Percentiles rank a stretch among this genome's conserved stretches.
Conservation (phyloP, 345 rosid genomes). For the Viola odorata region DNA sequence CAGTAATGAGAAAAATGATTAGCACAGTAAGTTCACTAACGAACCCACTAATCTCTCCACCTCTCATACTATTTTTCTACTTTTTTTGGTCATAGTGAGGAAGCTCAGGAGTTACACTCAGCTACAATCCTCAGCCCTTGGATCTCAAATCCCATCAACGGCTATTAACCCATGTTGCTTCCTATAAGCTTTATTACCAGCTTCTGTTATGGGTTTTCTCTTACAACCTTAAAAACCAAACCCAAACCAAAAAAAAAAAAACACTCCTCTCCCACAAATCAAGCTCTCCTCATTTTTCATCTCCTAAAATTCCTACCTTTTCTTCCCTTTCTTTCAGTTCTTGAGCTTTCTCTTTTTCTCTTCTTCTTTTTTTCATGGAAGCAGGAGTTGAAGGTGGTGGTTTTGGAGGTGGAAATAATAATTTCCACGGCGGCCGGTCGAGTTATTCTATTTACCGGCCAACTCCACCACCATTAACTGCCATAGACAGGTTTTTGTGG, state of each 20-base stretch:
- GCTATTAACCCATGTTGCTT: constrained; percentile 30
- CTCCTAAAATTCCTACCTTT: neutral
- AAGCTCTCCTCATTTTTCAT: constrained; percentile 21
- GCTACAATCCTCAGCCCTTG: constrained; percentile 28
- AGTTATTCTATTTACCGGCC: constrained; percentile 20
- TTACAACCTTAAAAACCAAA: constrained; percentile 10
- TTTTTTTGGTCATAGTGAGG: constrained; percentile 32
- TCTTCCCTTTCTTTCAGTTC: neutral
- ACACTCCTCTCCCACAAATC: constrained; percentile 11
- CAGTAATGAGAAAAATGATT: no score
- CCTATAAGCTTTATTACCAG: constrained; percentile 27
- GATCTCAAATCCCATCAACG: constrained; percentile 35
- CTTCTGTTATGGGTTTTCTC: constrained; percentile 21
- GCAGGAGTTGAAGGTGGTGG: constrained; percentile 16
- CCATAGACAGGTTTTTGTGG: constrained; percentile 70
- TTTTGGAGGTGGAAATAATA: constrained; percentile 16
- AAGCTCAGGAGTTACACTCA: constrained; percentile 54
- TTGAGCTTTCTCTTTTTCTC: constrained; percentile 1
- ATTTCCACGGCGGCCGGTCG: constrained; percentile 11
- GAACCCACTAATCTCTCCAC: constrained; percentile 46
- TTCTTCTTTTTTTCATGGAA: constrained; percentile 31
- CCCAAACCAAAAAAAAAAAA: neutral
- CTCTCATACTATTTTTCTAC: constrained; percentile 10
- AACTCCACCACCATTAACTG: constrained; percentile 61
- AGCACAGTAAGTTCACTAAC: constrained; percentile 12